Conservation (phyloP, 2,329 filamentous ascomycete genomes). For the Hymenoscyphus fructigenus region DNA sequence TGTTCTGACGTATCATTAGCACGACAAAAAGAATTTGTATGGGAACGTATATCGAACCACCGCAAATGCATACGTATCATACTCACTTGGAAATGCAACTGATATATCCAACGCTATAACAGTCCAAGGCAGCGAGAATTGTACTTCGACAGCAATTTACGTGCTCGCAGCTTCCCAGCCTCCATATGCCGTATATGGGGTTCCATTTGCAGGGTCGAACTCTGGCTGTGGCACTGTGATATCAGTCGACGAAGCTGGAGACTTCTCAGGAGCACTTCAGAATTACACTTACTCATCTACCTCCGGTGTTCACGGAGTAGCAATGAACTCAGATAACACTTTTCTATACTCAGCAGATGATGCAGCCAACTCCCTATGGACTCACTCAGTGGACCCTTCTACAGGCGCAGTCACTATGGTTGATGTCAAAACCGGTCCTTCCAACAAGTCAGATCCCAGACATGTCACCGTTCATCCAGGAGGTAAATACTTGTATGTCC, state of each 20-base stretch:
- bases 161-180: constrained; percentile 24
- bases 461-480: constrained; percentile 32
- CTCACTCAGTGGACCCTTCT: constrained; percentile 27
- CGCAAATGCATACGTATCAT: constrained; percentile 32
- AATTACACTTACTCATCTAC: constrained; percentile 45
- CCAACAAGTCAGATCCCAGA: constrained; percentile 28
- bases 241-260: constrained; percentile 44
- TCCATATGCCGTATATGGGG: constrained; percentile 35
- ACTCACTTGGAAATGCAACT: constrained; percentile 28
- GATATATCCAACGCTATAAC: constrained; percentile 25
- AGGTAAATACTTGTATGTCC: constrained; percentile 45
- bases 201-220: constrained; percentile 25
- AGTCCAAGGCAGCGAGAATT: constrained; percentile 23
- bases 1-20: constrained; percentile 19
- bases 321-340: constrained; percentile 44
- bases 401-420: constrained; percentile 21
- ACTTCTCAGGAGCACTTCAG: constrained; percentile 43
- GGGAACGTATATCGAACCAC: constrained; percentile 31
- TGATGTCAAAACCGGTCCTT: constrained; percentile 18
- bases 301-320: constrained; percentile 49
- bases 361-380: constrained; percentile 44
- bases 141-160: constrained; percentile 31
- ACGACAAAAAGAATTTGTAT: constrained; percentile 37
- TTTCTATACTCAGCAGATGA: constrained; percentile 51
- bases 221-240: constrained; percentile 38